Conservation (phyloP, 768 basidiomycete species). For the Tremella yokohamensis region DNA sequence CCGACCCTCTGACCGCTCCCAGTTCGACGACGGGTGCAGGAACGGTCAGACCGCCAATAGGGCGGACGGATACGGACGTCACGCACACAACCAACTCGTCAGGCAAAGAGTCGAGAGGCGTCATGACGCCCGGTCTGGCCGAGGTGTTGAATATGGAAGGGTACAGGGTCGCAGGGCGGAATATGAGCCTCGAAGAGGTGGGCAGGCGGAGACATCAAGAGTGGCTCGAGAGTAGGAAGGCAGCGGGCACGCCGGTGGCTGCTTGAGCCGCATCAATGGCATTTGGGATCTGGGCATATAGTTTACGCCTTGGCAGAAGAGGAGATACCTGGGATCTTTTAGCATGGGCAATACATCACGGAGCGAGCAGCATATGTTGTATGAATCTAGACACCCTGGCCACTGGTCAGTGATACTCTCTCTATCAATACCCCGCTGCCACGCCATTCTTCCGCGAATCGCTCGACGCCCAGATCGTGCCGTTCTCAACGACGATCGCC, state of each 20-base stretch:
- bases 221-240: constrained; percentile 11
- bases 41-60: too few species aligned
- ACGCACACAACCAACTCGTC: too few species aligned
- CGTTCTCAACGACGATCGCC: constrained; percentile 59
- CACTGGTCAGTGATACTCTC: not conserved
- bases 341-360: too few species aligned
- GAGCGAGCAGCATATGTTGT: too few species aligned
- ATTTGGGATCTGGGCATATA: too few species aligned
- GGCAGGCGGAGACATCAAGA: constrained; percentile 36
- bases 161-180: constrained; percentile 4
- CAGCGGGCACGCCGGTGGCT: not conserved
- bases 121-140: not conserved
- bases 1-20: not conserved
- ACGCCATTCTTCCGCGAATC: constrained; percentile 92
- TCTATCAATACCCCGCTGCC: constrained; percentile 69
- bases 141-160: not conserved
- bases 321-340: too few species aligned
- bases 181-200: constrained; percentile 35
- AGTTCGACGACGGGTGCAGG: too few species aligned
- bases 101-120: too few species aligned
- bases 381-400: too few species aligned
- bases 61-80: too few species aligned
- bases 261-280: too few species aligned
- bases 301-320: too few species aligned
- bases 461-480: constrained; percentile 70